These are phyloP conservation scores for Hanseniaspora nectarophila DNA, from an alignment of 805 yeast species.

Conservation along the genomic window DNA sequence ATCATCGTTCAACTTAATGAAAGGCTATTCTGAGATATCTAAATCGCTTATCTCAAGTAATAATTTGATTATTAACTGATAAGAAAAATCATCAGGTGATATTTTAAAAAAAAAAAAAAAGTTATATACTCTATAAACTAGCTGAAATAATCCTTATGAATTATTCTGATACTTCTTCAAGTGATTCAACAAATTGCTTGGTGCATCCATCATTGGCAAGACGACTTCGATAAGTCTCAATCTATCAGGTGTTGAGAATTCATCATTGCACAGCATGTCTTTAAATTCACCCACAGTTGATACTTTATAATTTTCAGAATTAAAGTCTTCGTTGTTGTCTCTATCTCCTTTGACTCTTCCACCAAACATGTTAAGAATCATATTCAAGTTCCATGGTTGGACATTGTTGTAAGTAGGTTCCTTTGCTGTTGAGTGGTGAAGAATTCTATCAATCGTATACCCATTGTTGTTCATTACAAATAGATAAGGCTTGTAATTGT, in stretches of 20 bases:
- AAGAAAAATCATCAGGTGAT: too few species aligned
- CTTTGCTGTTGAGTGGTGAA: constrained; percentile 27
- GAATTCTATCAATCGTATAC: constrained; percentile 52
- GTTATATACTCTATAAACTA: background rate
- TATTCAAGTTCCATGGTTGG: constrained; percentile 48
- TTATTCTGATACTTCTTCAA: background rate
- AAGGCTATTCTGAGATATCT: background rate
- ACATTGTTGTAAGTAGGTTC: constrained; percentile 42
- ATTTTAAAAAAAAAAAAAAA: background rate
- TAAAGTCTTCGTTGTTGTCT: background rate
- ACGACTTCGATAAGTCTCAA: constrained; percentile 47
- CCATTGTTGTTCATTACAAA: constrained; percentile 55
- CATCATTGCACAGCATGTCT: constrained; percentile 30
- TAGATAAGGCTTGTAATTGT: constrained; percentile 45
- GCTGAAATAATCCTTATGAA: background rate
- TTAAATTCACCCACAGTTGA: constrained; percentile 40
- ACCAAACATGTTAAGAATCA: constrained; percentile 41
- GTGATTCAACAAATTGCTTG: constrained; percentile 21
- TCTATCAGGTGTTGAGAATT: constrained; percentile 33
- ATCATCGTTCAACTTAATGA: too few species aligned
- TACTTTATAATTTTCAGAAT: constrained; percentile 35
- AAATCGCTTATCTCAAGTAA: background rate
- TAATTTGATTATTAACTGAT: background rate
- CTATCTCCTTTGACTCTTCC: constrained; percentile 31
- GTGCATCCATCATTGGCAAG: constrained; percentile 51